Conservation (phyloP, 2,329 filamentous ascomycete genomes). For the Fusarium foetens region DNA sequence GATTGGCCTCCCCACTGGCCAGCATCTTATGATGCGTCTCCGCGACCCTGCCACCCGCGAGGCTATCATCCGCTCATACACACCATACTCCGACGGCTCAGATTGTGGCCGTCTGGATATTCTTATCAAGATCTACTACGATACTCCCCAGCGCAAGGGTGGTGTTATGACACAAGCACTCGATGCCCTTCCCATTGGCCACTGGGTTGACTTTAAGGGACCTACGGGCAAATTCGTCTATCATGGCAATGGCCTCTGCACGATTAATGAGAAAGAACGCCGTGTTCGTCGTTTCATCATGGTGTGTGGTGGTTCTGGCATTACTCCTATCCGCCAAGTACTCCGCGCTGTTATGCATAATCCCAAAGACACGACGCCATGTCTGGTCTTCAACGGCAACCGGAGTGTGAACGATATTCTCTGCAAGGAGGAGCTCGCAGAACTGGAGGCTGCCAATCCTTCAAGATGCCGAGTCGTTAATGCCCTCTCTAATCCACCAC, state of each 20-base stretch:
- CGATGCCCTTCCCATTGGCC: conserved; percentile 76
- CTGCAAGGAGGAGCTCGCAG: conserved; percentile 77
- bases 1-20: conserved; percentile 82
- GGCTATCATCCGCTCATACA: conserved; percentile 86
- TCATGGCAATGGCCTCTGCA: conserved; percentile 71
- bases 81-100: conserved; percentile 75
- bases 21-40: conserved; percentile 87
- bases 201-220: conserved; percentile 85
- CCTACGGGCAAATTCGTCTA: conserved; percentile 90
- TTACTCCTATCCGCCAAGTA: conserved; percentile 92
- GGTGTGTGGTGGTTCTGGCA: conserved; percentile 88
- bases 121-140: conserved; percentile 84
- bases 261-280: conserved; percentile 66
- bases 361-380: conserved; percentile 69
- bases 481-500: conserved; percentile 71
- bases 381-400: conserved; percentile 83
- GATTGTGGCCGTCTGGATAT: conserved; percentile 75
- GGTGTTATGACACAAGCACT: conserved; percentile 87
- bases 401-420: conserved; percentile 83
- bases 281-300: conserved; percentile 78
- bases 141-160: conserved; percentile 65
- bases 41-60: conserved; percentile 76
- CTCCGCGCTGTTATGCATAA: conserved; percentile 73
- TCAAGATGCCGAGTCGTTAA: conserved; percentile 73
- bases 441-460: conserved; percentile 62